Conservation (phyloP, 2,329 filamentous ascomycete genomes). For the Allantophomopsis cytisporea region DNA sequence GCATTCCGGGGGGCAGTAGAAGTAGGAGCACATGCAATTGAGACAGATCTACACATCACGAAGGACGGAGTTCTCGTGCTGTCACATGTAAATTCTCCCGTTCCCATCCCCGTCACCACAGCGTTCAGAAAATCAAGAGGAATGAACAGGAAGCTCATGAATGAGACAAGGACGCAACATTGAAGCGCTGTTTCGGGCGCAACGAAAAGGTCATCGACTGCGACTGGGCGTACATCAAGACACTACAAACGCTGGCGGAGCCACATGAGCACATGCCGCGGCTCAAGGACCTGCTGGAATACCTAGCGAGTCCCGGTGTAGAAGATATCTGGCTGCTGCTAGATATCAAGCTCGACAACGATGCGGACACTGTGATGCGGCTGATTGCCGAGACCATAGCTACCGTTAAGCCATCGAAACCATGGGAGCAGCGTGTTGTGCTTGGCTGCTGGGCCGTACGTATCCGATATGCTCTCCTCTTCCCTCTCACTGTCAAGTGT, state of each 20-base stretch:
- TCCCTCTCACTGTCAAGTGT: background rate
- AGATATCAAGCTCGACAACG: constrained; percentile 74
- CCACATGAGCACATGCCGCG: constrained; percentile 63
- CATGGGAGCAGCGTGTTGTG: constrained; percentile 63
- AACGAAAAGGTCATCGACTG: constrained; percentile 60
- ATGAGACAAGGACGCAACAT: constrained; percentile 46
- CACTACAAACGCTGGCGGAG: constrained; percentile 49
- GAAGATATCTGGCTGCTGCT: constrained; percentile 69
- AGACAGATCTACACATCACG: constrained; percentile 79
- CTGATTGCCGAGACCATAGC: constrained; percentile 51
- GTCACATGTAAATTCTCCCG: constrained; percentile 47
- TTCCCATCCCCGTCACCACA: too few relatives aligned
- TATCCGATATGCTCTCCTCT: background rate
- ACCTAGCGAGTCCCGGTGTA: constrained; percentile 47
- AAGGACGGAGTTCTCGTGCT: constrained; percentile 75
- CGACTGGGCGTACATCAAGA: constrained; percentile 60
- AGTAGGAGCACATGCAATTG: constrained; percentile 66
- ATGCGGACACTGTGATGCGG: constrained; percentile 55
- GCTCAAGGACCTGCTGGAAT: constrained; percentile 60
- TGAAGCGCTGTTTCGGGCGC: constrained; percentile 75
- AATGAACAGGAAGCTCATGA: background rate
- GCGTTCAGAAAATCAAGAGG: too few relatives aligned
- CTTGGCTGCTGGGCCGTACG: constrained; percentile 71
- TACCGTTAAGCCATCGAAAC: constrained; percentile 30
- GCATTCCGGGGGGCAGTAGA: constrained; percentile 64